Conservation (phyloP, 148 eudicot species). For the Rhododendron williamsianum region DNA sequence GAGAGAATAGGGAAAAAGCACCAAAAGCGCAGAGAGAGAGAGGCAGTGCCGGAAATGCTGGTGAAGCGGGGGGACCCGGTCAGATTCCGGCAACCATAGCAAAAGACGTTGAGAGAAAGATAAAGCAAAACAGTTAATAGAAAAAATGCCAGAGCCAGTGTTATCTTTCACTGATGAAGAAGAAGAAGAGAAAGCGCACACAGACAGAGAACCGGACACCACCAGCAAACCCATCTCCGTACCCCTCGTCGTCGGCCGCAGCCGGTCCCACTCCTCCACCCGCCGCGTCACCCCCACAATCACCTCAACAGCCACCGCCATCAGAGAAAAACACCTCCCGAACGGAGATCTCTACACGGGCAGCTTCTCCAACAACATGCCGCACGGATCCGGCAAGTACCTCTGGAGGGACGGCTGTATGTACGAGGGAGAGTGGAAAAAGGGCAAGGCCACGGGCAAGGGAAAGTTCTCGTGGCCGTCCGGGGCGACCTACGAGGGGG, state of each 20-base stretch:
- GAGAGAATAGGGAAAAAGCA: neutral
- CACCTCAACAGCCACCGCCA: neutral
- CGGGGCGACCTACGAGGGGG: slow-evolving; percentile 79
- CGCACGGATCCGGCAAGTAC: slow-evolving; percentile 82
- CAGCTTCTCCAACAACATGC: slow-evolving; percentile 50
- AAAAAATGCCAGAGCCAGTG: slow-evolving; percentile 26
- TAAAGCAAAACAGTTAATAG: neutral
- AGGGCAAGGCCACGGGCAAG: slow-evolving; percentile 76
- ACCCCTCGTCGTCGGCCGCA: slow-evolving; percentile 14
- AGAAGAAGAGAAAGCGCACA: slow-evolving; percentile 13
- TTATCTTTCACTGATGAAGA: slow-evolving; percentile 2
- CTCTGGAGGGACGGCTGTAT: slow-evolving; percentile 91
- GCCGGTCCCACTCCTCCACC: slow-evolving; percentile 48
- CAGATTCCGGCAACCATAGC: neutral
- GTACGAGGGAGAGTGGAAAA: slow-evolving; percentile 93
- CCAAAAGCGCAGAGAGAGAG: neutral
- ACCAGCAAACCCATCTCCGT: neutral
- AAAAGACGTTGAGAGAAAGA: neutral
- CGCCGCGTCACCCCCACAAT: slow-evolving; percentile 51
- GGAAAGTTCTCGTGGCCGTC: slow-evolving; percentile 95
- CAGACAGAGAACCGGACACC: neutral
- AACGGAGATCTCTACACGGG: slow-evolving; percentile 93
- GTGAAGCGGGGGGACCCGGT: slow-evolving; percentile 13
- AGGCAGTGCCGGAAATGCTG: slow-evolving; percentile 18
- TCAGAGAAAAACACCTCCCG: slow-evolving; percentile 44